Evolutionary conservation across 768 basidiomycete genomes (phyloP), one percentile per base, ranked within the genome.

Genomic region (Vararia minispora): DNA sequence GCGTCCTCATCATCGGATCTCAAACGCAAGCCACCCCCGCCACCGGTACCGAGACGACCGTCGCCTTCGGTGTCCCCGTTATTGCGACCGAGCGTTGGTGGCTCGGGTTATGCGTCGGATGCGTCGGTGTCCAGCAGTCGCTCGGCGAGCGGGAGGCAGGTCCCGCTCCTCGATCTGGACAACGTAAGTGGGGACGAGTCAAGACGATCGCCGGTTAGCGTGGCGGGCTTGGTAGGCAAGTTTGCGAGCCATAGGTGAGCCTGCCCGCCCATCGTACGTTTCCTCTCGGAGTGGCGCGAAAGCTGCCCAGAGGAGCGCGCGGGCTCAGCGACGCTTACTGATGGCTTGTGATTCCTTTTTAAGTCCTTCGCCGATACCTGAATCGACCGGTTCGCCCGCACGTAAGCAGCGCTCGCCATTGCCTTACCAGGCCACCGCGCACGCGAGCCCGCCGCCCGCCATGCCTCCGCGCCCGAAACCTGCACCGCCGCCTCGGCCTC

Each of bases 21-120:
- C 20, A 30, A 20, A 30, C 22, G 18, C 11, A 22, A 23, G 12
- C 25, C 25, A 14, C 37, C 37, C 6, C 37, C 36, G 8, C 36
- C 37, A 6, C 37, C 37, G 29, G 28, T 30, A 6, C 37, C 37
- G 16, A n/a, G 20, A 13, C 37, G 37, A 9, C n/a, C 18, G 7
- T 39, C 37, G 12, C 37, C 37, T 4, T n/a, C 16, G 12, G n/a
- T 28, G 8, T 39, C 37, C 22, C 37, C 37, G 5, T 22, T 39
- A 12, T 30, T 39, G 28, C 28, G 28, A 18, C 37, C 37, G n/a
- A n/a, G n/a, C 13, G 23, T 32, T 20, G 28, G 12, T 12, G 4
- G n/a, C n/a, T 22, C 37, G 6, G 37, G 37, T 10, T 39, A 37
- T 22, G 16, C 37, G 5, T 39, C 37, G 12, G 37, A 39, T 23